Evolutionary conservation across 768 basidiomycete species (phyloP).

Genomic region (Tubosaeta sp.): DNA sequence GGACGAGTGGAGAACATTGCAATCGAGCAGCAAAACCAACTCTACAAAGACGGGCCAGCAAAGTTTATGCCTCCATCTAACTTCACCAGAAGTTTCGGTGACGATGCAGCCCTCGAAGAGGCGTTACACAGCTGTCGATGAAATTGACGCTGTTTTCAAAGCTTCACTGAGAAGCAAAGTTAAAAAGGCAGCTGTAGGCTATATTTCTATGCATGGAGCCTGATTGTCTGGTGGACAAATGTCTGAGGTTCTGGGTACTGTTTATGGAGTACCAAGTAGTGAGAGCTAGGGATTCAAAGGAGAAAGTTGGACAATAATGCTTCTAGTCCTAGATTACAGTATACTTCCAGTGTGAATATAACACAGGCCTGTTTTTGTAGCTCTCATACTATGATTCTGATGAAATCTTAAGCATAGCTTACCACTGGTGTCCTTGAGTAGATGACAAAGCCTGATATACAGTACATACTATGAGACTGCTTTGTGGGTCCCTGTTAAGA

Average conservation of each 20-base stretch:
- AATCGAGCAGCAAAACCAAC: conserved; percentile 40
- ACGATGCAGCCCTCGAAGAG: conserved; percentile 40
- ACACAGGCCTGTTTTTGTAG: no score
- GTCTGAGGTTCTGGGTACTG: conserved; percentile 53
- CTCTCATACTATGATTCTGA: no score
- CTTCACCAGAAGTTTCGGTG: neutral
- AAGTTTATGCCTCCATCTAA: conserved; percentile 12
- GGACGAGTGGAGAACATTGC: conserved; percentile 78
- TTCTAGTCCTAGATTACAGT: no score
- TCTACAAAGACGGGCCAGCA: conserved; percentile 9
- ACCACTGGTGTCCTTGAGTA: no score
- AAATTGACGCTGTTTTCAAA: conserved; percentile 74
- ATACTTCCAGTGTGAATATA: no score
- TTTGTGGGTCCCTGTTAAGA: no score
- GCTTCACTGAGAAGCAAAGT: conserved; percentile 51
- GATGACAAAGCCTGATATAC: no score
- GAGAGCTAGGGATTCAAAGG: conserved; percentile 33
- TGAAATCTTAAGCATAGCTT: no score
- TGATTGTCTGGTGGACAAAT: conserved; percentile 36
- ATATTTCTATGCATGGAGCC: conserved; percentile 7
- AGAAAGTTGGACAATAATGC: conserved; percentile 13
- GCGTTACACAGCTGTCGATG: conserved; percentile 46
- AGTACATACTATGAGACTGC: no score
- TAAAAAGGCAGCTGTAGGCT: conserved; percentile 49
- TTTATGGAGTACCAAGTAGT: conserved; percentile 50